Evolutionary conservation across 1,139 yeast species (phyloP), one percentile per base, ranked within the genome.

Genomic region (Hyphopichia burtonii): DNA sequence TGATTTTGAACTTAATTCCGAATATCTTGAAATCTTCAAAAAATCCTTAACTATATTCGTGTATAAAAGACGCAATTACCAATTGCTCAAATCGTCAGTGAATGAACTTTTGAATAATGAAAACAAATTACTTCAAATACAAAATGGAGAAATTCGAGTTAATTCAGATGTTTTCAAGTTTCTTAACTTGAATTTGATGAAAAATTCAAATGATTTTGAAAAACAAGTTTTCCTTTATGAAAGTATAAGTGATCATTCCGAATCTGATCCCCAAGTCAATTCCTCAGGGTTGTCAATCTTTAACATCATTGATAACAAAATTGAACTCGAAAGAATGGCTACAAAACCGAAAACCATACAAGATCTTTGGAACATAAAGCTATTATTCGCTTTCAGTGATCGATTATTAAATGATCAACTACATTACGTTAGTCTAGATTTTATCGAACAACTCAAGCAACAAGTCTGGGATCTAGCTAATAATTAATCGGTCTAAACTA

Each of bases 361-460:
- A 42, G 86, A 83, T 43, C 58, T 86, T 39, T 82, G 89, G 86
- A 84, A 83, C 50, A 61, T 86, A 45, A 74, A 76, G 46, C 59
- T 87, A 34, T 61, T 87, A 15, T 83, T 86, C 58, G 79, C 83
- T 10, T 84, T 76, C 59, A 74, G 80, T 20, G 88, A 82, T 43
- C 60, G 61, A 36, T 43, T 66, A 34, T 49, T 61, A n/a, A 53
- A 56, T 22, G 58, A 58, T 17, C 64, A 64, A 41, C 53, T 68
- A 50, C 61, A 64, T 46, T 79, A 74, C 51, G 55, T 82, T 38
- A 68, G 70, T 14, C 49, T 71, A 11, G 78, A 74, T 39, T 80
- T 77, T 48, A 68, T 82, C 31, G 86, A 81, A 47, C 59, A 58
- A 41, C 56, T 82, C 44, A 80, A 76, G 52, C 74, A 71, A 39